These are phyloP conservation scores for Evansstolkia leycettana DNA, from an alignment of 495 filamentous ascomycete genomes.

Conservation along the genomic window DNA sequence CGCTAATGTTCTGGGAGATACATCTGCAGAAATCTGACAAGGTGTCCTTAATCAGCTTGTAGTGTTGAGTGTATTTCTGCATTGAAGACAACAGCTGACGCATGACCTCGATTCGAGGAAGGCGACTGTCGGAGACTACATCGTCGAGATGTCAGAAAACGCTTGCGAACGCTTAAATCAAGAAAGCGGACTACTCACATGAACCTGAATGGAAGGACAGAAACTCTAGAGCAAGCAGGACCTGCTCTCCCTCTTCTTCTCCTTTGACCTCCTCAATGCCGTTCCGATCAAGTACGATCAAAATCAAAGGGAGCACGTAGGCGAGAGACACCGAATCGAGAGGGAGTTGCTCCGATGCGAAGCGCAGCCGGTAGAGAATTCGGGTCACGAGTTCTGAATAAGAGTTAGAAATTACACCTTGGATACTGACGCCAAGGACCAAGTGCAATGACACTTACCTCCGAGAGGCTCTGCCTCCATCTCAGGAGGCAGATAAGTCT, in stretches of 20 bases:
- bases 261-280: constrained; percentile 54
- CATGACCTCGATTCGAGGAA: constrained; percentile 67
- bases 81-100: constrained; percentile 61
- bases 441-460: too few relatives aligned
- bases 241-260: constrained; percentile 73
- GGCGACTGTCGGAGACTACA: constrained; percentile 44
- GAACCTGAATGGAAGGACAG: constrained; percentile 73
- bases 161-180: too few relatives aligned
- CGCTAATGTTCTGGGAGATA: constrained; percentile 60
- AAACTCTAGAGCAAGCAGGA: constrained; percentile 84
- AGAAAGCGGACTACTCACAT: too few relatives aligned
- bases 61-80: constrained; percentile 84
- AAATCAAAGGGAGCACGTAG: constrained; percentile 74
- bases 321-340: constrained; percentile 77
- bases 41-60: constrained; percentile 87
- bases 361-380: constrained; percentile 80
- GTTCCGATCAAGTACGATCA: constrained; percentile 60
- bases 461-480: constrained; percentile 69
- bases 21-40: constrained; percentile 71
- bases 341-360: constrained; percentile 80
- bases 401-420: constrained; percentile 18
- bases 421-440: too few relatives aligned
- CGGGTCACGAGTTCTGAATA: constrained; percentile 82
- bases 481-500: constrained; percentile 55
- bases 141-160: neutral